Conservation (phyloP, 176 grass and related monocot species). For the Carex pumila region DNA sequence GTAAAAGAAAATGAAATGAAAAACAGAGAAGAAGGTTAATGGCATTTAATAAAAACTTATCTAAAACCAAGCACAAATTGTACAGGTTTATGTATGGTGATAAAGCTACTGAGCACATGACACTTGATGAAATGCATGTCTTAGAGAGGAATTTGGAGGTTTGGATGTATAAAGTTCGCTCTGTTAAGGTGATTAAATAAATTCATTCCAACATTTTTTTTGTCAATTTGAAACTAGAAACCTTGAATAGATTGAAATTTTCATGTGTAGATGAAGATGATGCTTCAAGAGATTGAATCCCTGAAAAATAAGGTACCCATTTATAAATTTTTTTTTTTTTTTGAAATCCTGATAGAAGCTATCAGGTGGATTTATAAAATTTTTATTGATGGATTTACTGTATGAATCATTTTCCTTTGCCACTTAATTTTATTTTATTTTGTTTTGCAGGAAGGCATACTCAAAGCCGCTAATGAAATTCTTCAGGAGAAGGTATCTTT, state of each 20-base stretch:
- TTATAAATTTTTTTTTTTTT: no score
- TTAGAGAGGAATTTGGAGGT: conserved; percentile 32
- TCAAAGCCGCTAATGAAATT: conserved; percentile 36
- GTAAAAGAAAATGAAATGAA: background rate
- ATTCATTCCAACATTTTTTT: background rate
- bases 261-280: conserved; percentile 34
- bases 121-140: conserved; percentile 33
- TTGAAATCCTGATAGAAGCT: no score
- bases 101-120: conserved; percentile 15
- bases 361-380: no score
- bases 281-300: conserved; percentile 42
- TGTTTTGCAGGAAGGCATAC: conserved; percentile 24
- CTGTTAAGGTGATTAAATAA: conserved; percentile 19
- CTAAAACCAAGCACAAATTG: background rate
- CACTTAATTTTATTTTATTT: no score
- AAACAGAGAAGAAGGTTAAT: background rate
- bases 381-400: background rate
- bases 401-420: background rate
- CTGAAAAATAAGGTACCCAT: conserved; percentile 36
- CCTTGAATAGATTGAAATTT: background rate
- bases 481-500: conserved; percentile 33
- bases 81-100: conserved; percentile 29
- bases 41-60: background rate
- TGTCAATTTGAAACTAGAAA: background rate
- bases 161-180: conserved; percentile 31